Conservation (phyloP, 495 filamentous ascomycete genomes). For the Durotheca rogersii region DNA sequence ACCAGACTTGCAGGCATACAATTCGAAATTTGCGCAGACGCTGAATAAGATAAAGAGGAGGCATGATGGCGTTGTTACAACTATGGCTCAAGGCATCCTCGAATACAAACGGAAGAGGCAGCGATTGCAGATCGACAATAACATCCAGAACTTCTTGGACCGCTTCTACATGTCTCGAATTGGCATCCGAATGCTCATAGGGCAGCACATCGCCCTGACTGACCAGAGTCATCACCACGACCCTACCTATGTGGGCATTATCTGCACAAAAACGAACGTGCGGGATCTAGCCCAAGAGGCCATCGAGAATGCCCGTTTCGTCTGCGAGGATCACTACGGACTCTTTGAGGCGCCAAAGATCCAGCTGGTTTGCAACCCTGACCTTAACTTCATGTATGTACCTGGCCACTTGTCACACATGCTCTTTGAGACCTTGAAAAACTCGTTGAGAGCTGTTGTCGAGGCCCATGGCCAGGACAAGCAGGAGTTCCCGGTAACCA, state of each 20-base stretch:
- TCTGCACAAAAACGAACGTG: slow-evolving; percentile 97
- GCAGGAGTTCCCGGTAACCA: slow-evolving; percentile 92
- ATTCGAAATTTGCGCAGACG: slow-evolving; percentile 80
- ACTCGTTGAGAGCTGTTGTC: slow-evolving; percentile 93
- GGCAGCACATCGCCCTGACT: slow-evolving; percentile 94
- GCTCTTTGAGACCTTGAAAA: slow-evolving; percentile 99
- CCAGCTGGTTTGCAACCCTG: slow-evolving; percentile 89
- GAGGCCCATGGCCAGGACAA: slow-evolving; percentile 94
- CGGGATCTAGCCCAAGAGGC: slow-evolving; percentile 94
- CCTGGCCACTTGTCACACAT: slow-evolving; percentile 97
- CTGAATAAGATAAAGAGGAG: slow-evolving; percentile 90
- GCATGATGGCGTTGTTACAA: slow-evolving; percentile 96
- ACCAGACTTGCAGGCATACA: slow-evolving; percentile 91
- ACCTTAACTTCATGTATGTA: slow-evolving; percentile 98
- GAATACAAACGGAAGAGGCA: slow-evolving; percentile 97
- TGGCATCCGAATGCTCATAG: slow-evolving; percentile 97
- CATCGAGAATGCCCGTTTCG: slow-evolving; percentile 96
- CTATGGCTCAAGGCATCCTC: slow-evolving; percentile 89
- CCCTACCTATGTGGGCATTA: slow-evolving; percentile 94
- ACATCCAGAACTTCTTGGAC: slow-evolving; percentile 94
- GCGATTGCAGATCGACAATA: slow-evolving; percentile 96
- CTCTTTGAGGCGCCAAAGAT: slow-evolving; percentile 96
- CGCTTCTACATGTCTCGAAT: slow-evolving; percentile 99
- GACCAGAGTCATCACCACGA: slow-evolving; percentile 86
- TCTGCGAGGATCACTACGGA: slow-evolving; percentile 98